phyloP scores from a whole-genome alignment of 2,329 filamentous ascomycete species.

The Paracoccidioides lutzii region DNA sequence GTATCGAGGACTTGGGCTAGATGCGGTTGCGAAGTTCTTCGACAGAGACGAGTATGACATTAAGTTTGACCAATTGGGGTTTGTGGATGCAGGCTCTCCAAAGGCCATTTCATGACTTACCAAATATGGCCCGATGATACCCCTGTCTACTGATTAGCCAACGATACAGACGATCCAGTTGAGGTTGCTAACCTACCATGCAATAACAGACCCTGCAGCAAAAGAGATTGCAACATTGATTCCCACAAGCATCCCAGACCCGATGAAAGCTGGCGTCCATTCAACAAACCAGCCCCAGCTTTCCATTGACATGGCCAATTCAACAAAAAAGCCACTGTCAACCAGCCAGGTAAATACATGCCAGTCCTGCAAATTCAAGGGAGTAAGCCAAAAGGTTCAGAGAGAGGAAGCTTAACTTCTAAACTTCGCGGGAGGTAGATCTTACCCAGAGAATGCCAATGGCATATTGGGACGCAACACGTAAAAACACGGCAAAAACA shows the following conservation, averaged over 20 bases:
- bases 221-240: slow-evolving; percentile 47
- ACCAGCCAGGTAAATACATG: slow-evolving; percentile 36
- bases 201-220: slow-evolving; percentile 42
- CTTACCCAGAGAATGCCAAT: slow-evolving; percentile 44
- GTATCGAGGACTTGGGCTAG: slow-evolving; percentile 35
- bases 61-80: slow-evolving; percentile 17
- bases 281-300: slow-evolving; percentile 52
- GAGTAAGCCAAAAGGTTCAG: not conserved
- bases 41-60: slow-evolving; percentile 22
- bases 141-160: slow-evolving; percentile 14
- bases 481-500: slow-evolving; percentile 37
- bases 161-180: slow-evolving; percentile 7
- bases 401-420: not conserved
- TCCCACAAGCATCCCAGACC: slow-evolving; percentile 46
- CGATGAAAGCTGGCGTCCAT: slow-evolving; percentile 49
- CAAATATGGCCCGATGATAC: slow-evolving; percentile 44
- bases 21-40: slow-evolving; percentile 8
- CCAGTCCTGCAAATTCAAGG: slow-evolving; percentile 27
- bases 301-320: slow-evolving; percentile 23
- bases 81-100: slow-evolving; percentile 20
- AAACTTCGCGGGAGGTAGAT: not conserved
- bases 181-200: slow-evolving; percentile 30
- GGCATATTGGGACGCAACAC: slow-evolving; percentile 47
- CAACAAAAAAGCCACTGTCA: slow-evolving; percentile 12
- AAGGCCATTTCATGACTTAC: slow-evolving; percentile 40